These are phyloP conservation scores for Xenoacremonium recifei DNA, from an alignment of 2,329 filamentous ascomycete species.

Conservation along the genomic window DNA sequence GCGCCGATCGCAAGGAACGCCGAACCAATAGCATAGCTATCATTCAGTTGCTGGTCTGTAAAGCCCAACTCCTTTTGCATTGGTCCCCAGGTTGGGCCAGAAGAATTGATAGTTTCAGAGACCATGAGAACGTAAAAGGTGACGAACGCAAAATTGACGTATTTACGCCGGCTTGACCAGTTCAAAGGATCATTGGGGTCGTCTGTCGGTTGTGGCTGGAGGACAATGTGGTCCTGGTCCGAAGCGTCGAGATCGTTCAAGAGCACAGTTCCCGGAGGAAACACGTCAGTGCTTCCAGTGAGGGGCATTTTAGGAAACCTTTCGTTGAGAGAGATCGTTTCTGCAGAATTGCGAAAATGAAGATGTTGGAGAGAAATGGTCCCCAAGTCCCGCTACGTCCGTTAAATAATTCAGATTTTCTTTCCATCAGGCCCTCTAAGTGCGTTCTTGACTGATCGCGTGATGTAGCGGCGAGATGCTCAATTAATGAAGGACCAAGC, in stretches of 20 bases:
- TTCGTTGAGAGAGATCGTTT: no score
- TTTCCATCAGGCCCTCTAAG: no score
- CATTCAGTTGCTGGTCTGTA: conserved; percentile 1
- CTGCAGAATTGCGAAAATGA: no score
- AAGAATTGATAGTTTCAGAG: conserved; percentile 58
- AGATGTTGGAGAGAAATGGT: no score
- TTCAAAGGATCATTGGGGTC: not conserved
- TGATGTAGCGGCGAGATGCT: no score
- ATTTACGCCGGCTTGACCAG: conserved; percentile 6
- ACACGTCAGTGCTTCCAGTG: no score
- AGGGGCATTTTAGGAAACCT: no score
- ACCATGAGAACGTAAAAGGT: conserved; percentile 63
- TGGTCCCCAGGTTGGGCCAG: conserved; percentile 3
- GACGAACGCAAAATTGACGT: conserved; percentile 46
- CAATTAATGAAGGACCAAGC: no score
- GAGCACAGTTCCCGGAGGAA: no score
- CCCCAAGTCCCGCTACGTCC: no score
- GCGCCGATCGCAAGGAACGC: conserved; percentile 18
- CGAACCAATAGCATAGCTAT: conserved; percentile 6
- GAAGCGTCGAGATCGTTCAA: not conserved
- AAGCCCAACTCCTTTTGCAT: conserved; percentile 9
- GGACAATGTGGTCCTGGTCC: not conserved
- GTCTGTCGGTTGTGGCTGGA: not conserved
- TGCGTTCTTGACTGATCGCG: no score
- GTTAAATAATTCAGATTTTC: no score